Evolutionary conservation across 495 filamentous ascomycete species (phyloP), one percentile per base, ranked within the genome.

Genomic region (Tricharina praecox): DNA sequence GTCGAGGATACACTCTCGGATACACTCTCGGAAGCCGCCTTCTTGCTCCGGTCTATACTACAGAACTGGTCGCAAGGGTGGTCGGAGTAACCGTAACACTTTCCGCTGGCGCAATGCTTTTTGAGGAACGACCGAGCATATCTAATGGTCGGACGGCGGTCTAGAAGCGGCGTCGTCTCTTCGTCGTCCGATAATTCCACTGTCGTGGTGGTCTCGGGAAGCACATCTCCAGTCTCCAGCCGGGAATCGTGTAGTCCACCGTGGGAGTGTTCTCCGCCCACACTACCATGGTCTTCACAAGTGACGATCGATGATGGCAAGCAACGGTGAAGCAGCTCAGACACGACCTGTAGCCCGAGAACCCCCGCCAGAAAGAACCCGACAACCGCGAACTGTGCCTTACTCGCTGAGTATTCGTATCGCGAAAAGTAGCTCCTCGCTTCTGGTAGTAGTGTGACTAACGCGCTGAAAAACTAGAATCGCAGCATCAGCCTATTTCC

Each of bases 221-320:
- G n/a, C n/a, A n/a, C n/a, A n/a, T n/a, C n/a, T 5, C 28, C 28
- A 32, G 7, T 13, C 13, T 32, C 28, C 28, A 32, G 18, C 13
- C 20, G 19, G 23, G 23, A n/a, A 13, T 44, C 41, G 20, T 15
- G 41, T 18, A 11, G 3, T 1, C 23, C 15, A 41, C 37, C 20
- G 20, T 44, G 1, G 18, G 18, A 11, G 23, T 2, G 3, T 7
- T 40, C 13, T 1, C 2, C 18, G 23, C n/a, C n/a, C 41, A 44
- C 18, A 24, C 21, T 23, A 10, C 32, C 43, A 25, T 59, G 55
- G 16, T 58, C 55, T 45, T 87, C 81, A 64, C 90, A 97, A 61
- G 85, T 85, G 47, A 95, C 88, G 19, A 93, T 77, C 57, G 90
- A 81, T n/a, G 85, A 90, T 0, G 92, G 90, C 38, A 96, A 78